These are phyloP conservation scores for Kluyveromyces marxianus DNA, from an alignment of 1,139 yeast species.

Conservation along the genomic window DNA sequence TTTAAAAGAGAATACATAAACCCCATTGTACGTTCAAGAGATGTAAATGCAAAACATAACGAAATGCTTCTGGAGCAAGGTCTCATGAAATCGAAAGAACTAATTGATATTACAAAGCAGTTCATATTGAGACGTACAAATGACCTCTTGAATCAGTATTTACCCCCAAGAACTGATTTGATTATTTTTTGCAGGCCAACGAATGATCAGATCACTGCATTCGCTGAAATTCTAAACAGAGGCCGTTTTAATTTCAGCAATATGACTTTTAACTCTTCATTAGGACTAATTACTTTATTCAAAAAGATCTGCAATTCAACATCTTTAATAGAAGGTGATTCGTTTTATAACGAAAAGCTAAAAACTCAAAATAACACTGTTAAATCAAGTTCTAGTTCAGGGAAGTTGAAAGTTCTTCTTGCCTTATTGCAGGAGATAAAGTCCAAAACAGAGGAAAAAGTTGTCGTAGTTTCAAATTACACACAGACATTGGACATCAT, in stretches of 20 bases:
- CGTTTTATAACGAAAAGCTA: conserved; percentile 16
- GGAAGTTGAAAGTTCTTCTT: conserved; percentile 51
- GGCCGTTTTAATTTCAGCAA: conserved; percentile 36
- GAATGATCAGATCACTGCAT: conserved; percentile 46
- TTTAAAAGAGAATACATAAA: conserved; percentile 62
- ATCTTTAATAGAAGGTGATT: conserved; percentile 42
- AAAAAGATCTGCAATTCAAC: conserved; percentile 86
- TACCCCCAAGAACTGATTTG: conserved; percentile 76
- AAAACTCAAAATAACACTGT: conserved; percentile 6
- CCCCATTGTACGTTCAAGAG: conserved; percentile 73
- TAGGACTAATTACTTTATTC: conserved; percentile 65
- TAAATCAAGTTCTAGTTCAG: conserved; percentile 39
- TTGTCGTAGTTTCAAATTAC: conserved; percentile 81
- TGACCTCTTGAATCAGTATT: conserved; percentile 51
- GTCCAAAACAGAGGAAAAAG: conserved; percentile 45
- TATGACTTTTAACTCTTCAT: conserved; percentile 37
- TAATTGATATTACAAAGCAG: conserved; percentile 53
- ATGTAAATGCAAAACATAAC: conserved; percentile 52
- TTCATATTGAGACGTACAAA: conserved; percentile 76
- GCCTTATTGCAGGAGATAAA: conserved; percentile 46
- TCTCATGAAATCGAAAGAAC: conserved; percentile 49
- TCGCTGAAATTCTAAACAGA: conserved; percentile 38
- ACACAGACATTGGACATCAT: conserved; percentile 81
- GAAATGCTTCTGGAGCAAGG: conserved; percentile 48
- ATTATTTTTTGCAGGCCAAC: conserved; percentile 77